Base-by-base conservation (phyloP, 2,329 filamentous ascomycete genomes). In the Ceratocystiopsis minuta region DNA sequence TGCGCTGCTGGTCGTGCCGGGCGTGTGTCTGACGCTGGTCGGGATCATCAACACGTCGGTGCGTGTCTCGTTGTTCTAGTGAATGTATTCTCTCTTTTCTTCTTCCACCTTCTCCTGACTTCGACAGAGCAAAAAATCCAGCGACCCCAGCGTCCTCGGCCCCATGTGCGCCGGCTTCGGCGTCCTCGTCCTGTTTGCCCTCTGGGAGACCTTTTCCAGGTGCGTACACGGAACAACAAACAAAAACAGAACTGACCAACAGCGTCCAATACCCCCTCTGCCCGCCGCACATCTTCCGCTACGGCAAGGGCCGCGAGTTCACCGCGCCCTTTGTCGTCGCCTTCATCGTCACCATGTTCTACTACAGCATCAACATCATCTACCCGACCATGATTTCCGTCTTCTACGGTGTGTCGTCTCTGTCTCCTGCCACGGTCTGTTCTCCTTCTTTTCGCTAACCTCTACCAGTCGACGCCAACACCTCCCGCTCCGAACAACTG, bases 341-440 rank as follows among this genome's bases (percentile, higher is more conserved):
- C 12, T 56, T 58, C 37, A 48, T 57, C 33, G 52, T 53, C 1
- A 55, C 55, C 18, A 55, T 57, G 53, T 50, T 46, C 38, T 46
- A 45, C 34, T 47, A 42, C 34, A 40, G 39, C 33, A 41, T 45
- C 39, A 42, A 41, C 34, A 37, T 45, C 15, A 38, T 66, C 11
- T 66, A 59, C 48, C 64, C 64, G 0, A 63, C 60, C n/a, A 66
- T 66, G 63, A 64, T 65, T 34, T 17, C 32, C 11, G 37, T 37
- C 7, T 54, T 43, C n/a, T 43, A 41, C 15, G 24, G 36, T 42
- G 16, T 24, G 34, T 15, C 16, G 13, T 6, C 13, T 35, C 16
- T n/a, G n/a, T n/a, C n/a, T n/a, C n/a, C n/a, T n/a, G n/a, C n/a
- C n/a, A n/a, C n/a, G n/a, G n/a, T n/a, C n/a, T n/a, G n/a, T n/a